Percentiles rank a stretch among this genome's conserved stretches.
phyloP scores from a whole-genome alignment of 768 basidiomycete species.

The Podaxis sp. region DNA sequence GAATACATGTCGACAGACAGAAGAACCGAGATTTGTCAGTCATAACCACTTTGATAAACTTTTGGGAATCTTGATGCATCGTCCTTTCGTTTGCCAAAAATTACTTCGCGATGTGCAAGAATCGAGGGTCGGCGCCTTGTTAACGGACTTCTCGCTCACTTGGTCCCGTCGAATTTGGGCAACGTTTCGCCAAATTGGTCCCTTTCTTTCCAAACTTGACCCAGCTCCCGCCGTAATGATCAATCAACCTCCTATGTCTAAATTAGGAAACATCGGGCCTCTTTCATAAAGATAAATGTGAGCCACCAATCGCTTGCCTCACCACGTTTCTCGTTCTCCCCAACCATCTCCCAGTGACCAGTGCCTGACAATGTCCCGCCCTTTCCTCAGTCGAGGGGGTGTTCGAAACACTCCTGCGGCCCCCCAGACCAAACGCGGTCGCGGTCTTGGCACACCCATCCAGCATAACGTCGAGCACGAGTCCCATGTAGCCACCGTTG shows the following conservation, averaged over 20 bases:
- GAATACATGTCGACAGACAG: neutral
- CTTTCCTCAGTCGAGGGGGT: constrained; percentile 5
- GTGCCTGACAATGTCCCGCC: neutral
- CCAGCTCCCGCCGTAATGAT: neutral
- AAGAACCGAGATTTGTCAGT: neutral
- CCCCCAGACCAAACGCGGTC: neutral
- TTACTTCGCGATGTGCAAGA: neutral
- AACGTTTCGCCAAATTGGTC: neutral
- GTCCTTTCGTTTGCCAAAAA: neutral
- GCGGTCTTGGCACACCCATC: neutral
- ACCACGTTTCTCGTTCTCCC: neutral
- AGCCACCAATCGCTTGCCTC: neutral
- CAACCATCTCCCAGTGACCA: too few species aligned
- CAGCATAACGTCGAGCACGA: constrained; percentile 6
- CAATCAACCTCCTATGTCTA: neutral
- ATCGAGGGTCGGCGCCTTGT: neutral
- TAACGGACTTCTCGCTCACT: neutral
- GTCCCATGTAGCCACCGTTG: constrained; percentile 42
- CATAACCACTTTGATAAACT: neutral
- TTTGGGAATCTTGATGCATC: neutral
- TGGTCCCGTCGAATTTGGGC: neutral
- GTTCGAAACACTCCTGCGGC: neutral
- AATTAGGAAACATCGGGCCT: neutral
- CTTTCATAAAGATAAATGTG: neutral
- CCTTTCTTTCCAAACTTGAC: neutral